phyloP scores from a whole-genome alignment of 1,284 basidiomycete genomes.

The Jaminaea rosea region DNA sequence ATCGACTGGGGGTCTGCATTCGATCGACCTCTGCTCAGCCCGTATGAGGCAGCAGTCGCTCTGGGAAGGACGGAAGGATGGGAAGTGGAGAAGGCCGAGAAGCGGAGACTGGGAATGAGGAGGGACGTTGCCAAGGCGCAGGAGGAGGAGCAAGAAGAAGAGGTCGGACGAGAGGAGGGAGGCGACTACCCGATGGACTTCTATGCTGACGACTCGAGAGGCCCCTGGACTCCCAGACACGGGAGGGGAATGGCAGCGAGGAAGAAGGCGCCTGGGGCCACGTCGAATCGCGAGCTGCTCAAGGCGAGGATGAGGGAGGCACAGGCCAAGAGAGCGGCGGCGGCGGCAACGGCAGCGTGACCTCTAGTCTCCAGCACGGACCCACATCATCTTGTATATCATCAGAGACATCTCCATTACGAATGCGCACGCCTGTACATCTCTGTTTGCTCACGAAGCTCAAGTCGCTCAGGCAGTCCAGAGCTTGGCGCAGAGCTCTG shows the following conservation, averaged over 20 bases:
- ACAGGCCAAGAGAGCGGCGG: no score
- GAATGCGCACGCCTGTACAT: no score
- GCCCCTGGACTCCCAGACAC: conserved; percentile 49
- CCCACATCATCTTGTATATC: no score
- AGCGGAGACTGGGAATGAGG: neutral
- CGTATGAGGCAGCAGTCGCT: conserved; percentile 86
- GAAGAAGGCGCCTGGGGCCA: conserved; percentile 18
- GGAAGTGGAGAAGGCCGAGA: conserved; percentile 44
- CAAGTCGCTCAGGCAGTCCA: conserved; percentile 57
- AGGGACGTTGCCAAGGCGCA: neutral
- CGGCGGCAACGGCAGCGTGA: no score
- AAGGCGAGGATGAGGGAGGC: no score
- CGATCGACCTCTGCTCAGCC: conserved; percentile 73
- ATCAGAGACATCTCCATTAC: no score
- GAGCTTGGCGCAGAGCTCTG: conserved; percentile 60
- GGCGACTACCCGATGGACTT: conserved; percentile 88
- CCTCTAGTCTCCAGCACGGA: no score
- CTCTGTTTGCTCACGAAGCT: no score
- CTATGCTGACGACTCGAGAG: conserved; percentile 65
- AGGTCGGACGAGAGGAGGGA: conserved; percentile 47
- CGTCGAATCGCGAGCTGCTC: conserved; percentile 31
- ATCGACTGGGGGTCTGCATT: conserved; percentile 91
- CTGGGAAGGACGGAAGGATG: conserved; percentile 64
- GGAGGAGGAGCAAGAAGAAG: conserved; percentile 9
- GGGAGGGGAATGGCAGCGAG: conserved; percentile 36